phyloP scores from a whole-genome alignment of 805 yeast species.

The Candida pseudofarinosa region DNA sequence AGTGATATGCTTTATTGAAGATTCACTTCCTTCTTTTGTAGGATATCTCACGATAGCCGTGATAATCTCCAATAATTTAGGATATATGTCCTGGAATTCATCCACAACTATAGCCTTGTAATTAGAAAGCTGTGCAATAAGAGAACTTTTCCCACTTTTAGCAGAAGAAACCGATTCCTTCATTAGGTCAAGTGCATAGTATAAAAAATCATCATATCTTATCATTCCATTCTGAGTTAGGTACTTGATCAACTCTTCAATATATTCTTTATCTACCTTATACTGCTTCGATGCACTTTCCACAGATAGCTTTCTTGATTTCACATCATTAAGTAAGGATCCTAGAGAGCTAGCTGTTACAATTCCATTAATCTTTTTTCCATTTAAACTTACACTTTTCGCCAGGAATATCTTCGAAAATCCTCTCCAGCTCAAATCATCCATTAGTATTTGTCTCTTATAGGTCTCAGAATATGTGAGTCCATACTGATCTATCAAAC shows the following conservation, averaged over 20 bases:
- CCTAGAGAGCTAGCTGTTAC: constrained; percentile 22
- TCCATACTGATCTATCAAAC: constrained; percentile 39
- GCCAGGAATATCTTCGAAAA: constrained; percentile 32
- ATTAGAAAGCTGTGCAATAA: constrained; percentile 19
- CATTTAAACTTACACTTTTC: constrained; percentile 26
- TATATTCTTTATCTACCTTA: constrained; percentile 23
- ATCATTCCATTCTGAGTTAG: constrained; percentile 30
- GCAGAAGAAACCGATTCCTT: constrained; percentile 21
- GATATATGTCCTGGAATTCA: constrained; percentile 71
- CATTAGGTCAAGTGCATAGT: constrained; percentile 26
- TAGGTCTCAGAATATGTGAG: constrained; percentile 9
- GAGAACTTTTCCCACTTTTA: constrained; percentile 3
- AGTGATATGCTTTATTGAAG: constrained; percentile 46
- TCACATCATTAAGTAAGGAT: constrained; percentile 18
- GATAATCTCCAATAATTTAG: constrained; percentile 44
- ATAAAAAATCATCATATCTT: constrained; percentile 33
- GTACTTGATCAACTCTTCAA: constrained; percentile 23
- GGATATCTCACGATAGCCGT: constrained; percentile 33
- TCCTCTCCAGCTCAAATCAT: constrained; percentile 51
- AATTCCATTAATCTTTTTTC: constrained; percentile 18
- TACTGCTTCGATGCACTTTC: constrained; percentile 20
- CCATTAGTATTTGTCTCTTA: constrained; percentile 34
- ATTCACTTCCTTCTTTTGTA: constrained; percentile 10
- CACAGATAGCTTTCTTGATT: constrained; percentile 17
- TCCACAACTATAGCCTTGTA: constrained; percentile 52